Evolutionary conservation across 768 basidiomycete genomes (phyloP), one percentile per base, ranked within the genome.

Genomic region (Termitomyces titanicus): DNA sequence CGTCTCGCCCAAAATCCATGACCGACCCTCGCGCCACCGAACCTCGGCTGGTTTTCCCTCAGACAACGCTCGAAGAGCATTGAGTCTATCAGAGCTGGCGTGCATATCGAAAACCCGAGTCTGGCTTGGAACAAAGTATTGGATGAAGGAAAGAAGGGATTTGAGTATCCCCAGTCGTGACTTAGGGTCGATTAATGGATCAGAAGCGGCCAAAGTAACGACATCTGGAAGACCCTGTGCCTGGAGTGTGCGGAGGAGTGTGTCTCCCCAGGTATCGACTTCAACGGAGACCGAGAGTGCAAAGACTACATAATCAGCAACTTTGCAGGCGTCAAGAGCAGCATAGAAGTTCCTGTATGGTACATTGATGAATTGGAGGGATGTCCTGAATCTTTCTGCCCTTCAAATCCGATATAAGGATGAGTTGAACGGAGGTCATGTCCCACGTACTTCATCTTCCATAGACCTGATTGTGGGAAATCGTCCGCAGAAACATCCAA

Each of bases 131-230:
- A 92, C 90, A 70, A 98, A 99, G 72, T 98, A 98, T 60, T 88
- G 87, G 54, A 95, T 85, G 76, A 98, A 99, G 10, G 94, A 97
- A 9, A 96, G 79, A 5, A 98, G 78, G 1, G 94, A 97, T 72
- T 92, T 94, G 53, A 92, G 72, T 45, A 94, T 80, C 17, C 82
- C 82, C 1, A 82, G 64, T 29, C 83, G 83, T 31, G 82, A 72
- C 71, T 93, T 93, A 5, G 72, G 61, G 54, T 87, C 88, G 39
- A 83, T 68, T 3, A 74, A 63, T 12, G 72, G 57, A 53, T 81
- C 74, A 6, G 86, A 79, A 17, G 86, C 76, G 42, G 93, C 79
- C 22, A 89, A 84, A 24, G 92, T 82, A 47, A 94, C 79, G 39
- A 91, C 85, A 25, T 90, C 86, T 0, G 92, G 91, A 31, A 97